These are phyloP conservation scores for Fusarium poae DNA, from an alignment of 2,329 filamentous ascomycete genomes.

Conservation along the genomic window DNA sequence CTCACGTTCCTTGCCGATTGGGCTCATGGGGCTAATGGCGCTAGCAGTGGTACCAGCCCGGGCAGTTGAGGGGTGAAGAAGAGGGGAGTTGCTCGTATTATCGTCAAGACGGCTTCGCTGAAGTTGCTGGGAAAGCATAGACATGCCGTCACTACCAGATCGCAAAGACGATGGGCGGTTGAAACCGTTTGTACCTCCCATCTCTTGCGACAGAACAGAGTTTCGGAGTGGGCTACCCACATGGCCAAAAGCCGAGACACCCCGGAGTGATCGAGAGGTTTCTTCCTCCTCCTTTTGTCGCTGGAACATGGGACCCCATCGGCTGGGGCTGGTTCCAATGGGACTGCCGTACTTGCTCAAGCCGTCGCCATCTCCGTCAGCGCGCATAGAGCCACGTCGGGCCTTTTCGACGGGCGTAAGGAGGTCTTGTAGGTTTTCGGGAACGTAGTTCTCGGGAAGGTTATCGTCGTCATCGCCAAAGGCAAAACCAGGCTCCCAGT, in stretches of 20 bases:
- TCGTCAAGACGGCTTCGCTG: constrained; percentile 69
- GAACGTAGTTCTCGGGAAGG: constrained; percentile 72
- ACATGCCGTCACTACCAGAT: constrained; percentile 65
- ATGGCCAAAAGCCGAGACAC: constrained; percentile 71
- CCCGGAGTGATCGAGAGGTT: constrained; percentile 54
- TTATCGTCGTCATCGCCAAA: constrained; percentile 81
- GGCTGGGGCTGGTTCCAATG: constrained; percentile 69
- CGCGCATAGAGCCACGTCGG: constrained; percentile 70
- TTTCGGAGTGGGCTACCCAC: constrained; percentile 75
- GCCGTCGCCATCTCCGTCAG: constrained; percentile 66
- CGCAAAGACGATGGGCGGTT: constrained; percentile 57
- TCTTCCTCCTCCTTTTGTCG: constrained; percentile 71
- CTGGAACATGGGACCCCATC: constrained; percentile 72
- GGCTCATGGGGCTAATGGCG: constrained; percentile 55
- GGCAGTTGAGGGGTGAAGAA: constrained; percentile 64
- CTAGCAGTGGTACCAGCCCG: constrained; percentile 55
- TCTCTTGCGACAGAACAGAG: constrained; percentile 69
- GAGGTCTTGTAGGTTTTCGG: constrained; percentile 75
- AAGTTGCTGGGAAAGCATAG: constrained; percentile 72
- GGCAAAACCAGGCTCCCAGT: constrained; percentile 77
- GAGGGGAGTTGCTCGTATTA: constrained; percentile 58
- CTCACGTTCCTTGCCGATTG: constrained; percentile 58
- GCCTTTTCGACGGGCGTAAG: constrained; percentile 77
- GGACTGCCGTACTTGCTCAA: constrained; percentile 73
- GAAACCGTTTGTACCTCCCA: constrained; percentile 58